Base-by-base conservation (phyloP, 1,284 basidiomycete species). In the Pyrrhoderma lamaoense region DNA sequence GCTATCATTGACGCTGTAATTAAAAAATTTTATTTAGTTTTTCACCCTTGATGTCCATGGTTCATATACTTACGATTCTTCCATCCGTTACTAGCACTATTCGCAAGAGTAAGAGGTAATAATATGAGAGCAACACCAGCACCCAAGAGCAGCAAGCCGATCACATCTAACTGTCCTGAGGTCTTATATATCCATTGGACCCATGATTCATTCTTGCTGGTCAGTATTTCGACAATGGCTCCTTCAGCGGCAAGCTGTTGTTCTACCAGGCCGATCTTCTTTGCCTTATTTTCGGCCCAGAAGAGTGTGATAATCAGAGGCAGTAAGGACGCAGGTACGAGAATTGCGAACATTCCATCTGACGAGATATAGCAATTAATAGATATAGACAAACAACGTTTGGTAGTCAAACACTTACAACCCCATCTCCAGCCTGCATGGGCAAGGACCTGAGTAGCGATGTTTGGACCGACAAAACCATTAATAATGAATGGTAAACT, bases 341-440 rank as follows among this genome's bases (percentile, higher is more conserved):
- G 69, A 57, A 82, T 77, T 44, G 73, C 79, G 62, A 79, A 84
- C 79, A 89, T 85, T 45, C 76, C 83, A 60, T 87, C 79, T 81
- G 42, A 19, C 14, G 8, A 40, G n/a, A 36, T n/a, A 8, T 11
- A 47, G 14, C 18, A 5, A 9, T 18, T 7, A 35, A 9, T 22
- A 4, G 11, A 23, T 11, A 27, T 14, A 25, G 5, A n/a, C 11
- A 23, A 21, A 13, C 13, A 18, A 8, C 38, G 1, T 16, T 19
- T 3, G 35, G 18, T 9, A 43, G 37, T 14, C 27, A 52, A 18
- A 35, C 8, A n/a, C 34, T 22, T 14, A 79, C 78, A 85, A 25
- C 88, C 88, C 80, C 84, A 86, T 64, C 87, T 70, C 89, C 88
- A 91, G 3, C 75, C 72, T 37, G 69, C 61, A 42, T 75, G 69